A percentile compares a stretch with the other conserved stretches of the same genome.
phyloP scores from a whole-genome alignment of 2,329 filamentous ascomycete species.

The Sporothrix humicola region DNA sequence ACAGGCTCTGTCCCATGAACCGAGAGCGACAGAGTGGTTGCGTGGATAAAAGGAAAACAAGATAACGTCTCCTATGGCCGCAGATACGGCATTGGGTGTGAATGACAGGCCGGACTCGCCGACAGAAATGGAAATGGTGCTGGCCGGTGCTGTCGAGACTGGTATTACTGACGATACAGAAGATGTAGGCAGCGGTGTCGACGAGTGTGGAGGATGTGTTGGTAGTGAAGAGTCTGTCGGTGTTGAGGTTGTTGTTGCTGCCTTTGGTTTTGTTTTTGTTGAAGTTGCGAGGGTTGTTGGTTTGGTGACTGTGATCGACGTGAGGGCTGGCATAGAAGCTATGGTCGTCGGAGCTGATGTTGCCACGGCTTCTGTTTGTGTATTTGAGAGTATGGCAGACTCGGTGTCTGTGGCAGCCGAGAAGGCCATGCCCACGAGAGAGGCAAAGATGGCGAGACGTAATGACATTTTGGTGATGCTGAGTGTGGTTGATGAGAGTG shows the following conservation, averaged over 20 bases:
- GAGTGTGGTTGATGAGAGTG: background rate
- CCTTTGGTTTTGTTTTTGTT: background rate
- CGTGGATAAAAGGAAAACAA: constrained; percentile 59
- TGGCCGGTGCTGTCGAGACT: background rate
- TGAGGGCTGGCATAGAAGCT: background rate
- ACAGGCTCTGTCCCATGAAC: constrained; percentile 56
- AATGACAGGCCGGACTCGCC: constrained; percentile 52
- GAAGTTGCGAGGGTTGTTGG: background rate
- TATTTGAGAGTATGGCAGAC: background rate
- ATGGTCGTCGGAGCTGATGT: background rate
- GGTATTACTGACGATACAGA: background rate
- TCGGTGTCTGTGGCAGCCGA: background rate
- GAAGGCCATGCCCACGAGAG: background rate
- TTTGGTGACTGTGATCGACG: background rate
- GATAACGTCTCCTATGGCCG: constrained; percentile 54
- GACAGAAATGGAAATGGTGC: constrained; percentile 47
- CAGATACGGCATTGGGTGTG: constrained; percentile 52
- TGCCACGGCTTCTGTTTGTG: too few species aligned
- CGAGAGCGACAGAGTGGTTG: constrained; percentile 57
- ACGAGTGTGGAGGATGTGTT: constrained; percentile 33
- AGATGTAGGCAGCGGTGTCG: background rate
- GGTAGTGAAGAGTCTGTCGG: background rate
- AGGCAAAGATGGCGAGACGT: background rate
- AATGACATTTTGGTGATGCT: background rate
- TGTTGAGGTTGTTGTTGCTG: background rate